phyloP scores from a whole-genome alignment of 2,329 filamentous ascomycete genomes.

The Exophiala sp. region DNA sequence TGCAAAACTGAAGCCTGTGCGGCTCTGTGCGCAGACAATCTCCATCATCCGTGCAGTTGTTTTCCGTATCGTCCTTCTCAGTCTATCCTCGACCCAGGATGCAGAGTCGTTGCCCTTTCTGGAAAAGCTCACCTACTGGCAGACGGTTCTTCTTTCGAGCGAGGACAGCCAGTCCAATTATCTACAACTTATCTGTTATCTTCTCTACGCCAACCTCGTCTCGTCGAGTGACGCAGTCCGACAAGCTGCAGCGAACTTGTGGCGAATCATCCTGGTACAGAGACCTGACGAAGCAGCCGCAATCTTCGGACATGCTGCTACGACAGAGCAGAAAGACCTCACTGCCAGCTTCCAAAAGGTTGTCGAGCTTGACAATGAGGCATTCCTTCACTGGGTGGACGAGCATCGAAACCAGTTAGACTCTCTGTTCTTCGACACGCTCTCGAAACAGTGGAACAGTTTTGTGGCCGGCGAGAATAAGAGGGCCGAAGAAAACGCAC shows the following conservation, averaged over 20 bases:
- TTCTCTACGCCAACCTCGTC: slow-evolving; percentile 83
- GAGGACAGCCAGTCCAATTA: slow-evolving; percentile 74
- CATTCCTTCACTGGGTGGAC: slow-evolving; percentile 84
- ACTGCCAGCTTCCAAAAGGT: slow-evolving; percentile 74
- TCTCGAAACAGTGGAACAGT: slow-evolving; percentile 79
- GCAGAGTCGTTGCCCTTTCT: slow-evolving; percentile 65
- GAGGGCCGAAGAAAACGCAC: slow-evolving; percentile 69
- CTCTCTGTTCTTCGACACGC: slow-evolving; percentile 69
- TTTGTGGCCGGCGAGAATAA: slow-evolving; percentile 80
- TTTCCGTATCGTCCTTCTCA: slow-evolving; percentile 69
- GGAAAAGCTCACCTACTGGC: slow-evolving; percentile 89
- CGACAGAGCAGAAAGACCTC: slow-evolving; percentile 64
- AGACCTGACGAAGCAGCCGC: slow-evolving; percentile 75
- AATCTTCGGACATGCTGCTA: slow-evolving; percentile 66
- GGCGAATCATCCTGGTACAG: slow-evolving; percentile 88
- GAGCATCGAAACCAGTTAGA: slow-evolving; percentile 73
- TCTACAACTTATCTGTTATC: slow-evolving; percentile 81
- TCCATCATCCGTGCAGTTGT: slow-evolving; percentile 69
- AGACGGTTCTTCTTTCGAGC: slow-evolving; percentile 76
- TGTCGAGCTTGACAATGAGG: slow-evolving; percentile 79
- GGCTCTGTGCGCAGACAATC: slow-evolving; percentile 83
- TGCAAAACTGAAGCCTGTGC: slow-evolving; percentile 72
- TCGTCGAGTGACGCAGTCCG: slow-evolving; percentile 63
- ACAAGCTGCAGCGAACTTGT: slow-evolving; percentile 71
- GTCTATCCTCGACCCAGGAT: slow-evolving; percentile 76